Conservation (phyloP, 2,329 filamentous ascomycete species). For the Botryotinia globosa region DNA sequence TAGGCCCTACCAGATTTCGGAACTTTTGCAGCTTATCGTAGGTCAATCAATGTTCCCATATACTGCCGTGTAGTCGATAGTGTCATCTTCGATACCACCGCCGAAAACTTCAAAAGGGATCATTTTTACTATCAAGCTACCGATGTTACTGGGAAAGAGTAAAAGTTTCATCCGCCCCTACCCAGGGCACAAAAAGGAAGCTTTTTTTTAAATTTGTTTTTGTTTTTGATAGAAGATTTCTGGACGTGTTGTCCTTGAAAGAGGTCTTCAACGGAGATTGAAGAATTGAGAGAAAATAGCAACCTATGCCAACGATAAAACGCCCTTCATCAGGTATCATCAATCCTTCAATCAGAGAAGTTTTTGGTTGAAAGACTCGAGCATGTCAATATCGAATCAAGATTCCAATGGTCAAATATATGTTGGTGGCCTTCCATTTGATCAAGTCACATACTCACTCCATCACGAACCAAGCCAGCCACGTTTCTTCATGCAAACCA, state of each 20-base stretch:
- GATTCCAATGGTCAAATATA: neutral
- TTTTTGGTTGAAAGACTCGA: neutral
- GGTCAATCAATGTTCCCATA: neutral
- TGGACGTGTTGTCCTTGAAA: neutral
- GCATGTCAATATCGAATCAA: too few species aligned
- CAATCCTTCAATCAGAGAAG: neutral
- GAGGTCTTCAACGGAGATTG: neutral
- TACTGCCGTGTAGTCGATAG: neutral
- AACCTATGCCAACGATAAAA: neutral
- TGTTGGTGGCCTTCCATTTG: neutral
- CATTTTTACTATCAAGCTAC: neutral
- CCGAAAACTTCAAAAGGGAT: neutral
- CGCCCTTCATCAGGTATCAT: neutral
- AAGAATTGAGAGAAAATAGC: neutral
- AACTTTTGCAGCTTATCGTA: neutral
- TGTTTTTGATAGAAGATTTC: neutral
- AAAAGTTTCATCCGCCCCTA: neutral
- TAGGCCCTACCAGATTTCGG: neutral
- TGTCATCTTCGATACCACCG: neutral
- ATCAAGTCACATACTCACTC: neutral
- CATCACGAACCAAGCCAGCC: neutral
- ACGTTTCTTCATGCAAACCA: neutral
- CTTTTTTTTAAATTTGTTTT: neutral
- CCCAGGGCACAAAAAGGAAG: neutral
- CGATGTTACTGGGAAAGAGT: neutral